Base-by-base conservation (phyloP, 345 rosid species). In the Hirschfeldia incana region DNA sequence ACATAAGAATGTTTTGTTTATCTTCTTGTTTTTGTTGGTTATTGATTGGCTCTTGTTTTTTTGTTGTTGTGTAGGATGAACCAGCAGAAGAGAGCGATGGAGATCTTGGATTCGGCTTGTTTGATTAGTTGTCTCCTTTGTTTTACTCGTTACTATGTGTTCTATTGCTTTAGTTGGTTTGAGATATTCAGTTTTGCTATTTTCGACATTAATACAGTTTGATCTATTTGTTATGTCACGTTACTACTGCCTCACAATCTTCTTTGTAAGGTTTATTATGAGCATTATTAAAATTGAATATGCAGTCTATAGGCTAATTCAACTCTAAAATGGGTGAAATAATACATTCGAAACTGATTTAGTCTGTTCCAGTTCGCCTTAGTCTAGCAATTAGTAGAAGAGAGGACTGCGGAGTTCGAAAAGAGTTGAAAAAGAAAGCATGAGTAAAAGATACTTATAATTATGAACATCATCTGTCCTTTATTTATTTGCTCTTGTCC, bases 41-140 rank as follows among this genome's bases (percentile, higher is more conserved):
- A 46, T 46, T 46, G 55, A 46, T 13, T n/a, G 1, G 3, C 3
- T 29, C 17, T 49, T 49, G 8, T 49, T 49, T 49, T 49, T 49
- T 13, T 49, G n/a, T n/a, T n/a, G n/a, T 49, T 49, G 7, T 49
- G 55, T n/a, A 49, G 55, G 94, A 90, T 27, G 92, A 88, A 70
- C 92, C 94, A 1, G 78, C 88, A 59, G 97, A 91, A 76, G 95
- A 90, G 81, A 91, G 97, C 28, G 98, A 93, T 26, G 97, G 84
- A 0, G 98, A 93, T 77, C 80, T 91, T 90, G 97, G 98, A 5
- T 93, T 93, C 83, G 80, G 95, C 78, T 84, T 93, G 84, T 93
- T 93, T 29, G 95, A 93, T 79, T 90, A 88, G 44, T 26, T 5
- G 16, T 70, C 53, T 26, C 39, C 27, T 1, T 77, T n/a, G 57